Evolutionary conservation across 805 yeast species (phyloP).

Genomic region (Peterozyma toletana): DNA sequence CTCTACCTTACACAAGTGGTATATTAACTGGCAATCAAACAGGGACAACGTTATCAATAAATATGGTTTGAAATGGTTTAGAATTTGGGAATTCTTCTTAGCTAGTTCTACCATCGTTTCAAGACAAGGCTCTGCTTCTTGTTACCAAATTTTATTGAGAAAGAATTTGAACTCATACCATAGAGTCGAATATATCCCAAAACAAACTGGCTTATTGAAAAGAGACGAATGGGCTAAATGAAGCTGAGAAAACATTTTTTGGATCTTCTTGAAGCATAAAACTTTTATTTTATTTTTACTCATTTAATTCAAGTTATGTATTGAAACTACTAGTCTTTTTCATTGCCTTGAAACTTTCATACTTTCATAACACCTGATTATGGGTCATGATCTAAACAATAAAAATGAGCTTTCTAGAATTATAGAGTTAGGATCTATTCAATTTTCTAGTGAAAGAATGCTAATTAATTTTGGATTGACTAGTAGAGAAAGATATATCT

Average conservation of each 20-base stretch:
- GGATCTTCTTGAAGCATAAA: no score
- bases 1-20: slow-evolving; percentile 90
- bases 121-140: slow-evolving; percentile 90
- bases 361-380: no score
- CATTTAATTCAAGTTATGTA: no score
- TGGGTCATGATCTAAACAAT: no score
- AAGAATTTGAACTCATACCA: slow-evolving; percentile 82
- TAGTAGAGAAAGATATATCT: no score
- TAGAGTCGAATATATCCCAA: slow-evolving; percentile 74
- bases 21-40: slow-evolving; percentile 88
- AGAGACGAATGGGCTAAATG: slow-evolving; percentile 53
- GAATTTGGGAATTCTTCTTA: slow-evolving; percentile 90
- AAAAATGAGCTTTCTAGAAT: no score
- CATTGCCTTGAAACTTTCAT: no score
- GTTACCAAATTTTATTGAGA: slow-evolving; percentile 86
- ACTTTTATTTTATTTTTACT: no score
- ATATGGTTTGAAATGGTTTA: slow-evolving; percentile 85
- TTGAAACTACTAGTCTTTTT: no score
- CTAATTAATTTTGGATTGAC: no score
- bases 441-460: no score
- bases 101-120: slow-evolving; percentile 77
- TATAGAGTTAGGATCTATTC: no score
- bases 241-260: not conserved
- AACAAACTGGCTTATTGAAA: slow-evolving; percentile 64
- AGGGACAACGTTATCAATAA: slow-evolving; percentile 66